Conservation (phyloP, 2,329 filamentous ascomycete species). For the Cercospora janseana region DNA sequence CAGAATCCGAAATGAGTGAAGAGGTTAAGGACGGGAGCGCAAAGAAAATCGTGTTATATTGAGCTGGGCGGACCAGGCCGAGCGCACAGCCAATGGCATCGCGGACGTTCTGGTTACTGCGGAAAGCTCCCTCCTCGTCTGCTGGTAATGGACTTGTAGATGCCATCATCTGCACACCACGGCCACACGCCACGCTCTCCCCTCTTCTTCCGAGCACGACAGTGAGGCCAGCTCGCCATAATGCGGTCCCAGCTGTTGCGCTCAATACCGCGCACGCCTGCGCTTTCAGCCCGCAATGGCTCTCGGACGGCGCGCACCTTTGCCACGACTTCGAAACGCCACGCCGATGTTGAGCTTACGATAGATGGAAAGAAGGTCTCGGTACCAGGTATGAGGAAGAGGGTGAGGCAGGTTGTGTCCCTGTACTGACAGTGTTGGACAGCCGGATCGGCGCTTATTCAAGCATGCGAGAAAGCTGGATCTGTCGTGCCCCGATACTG, state of each 20-base stretch:
- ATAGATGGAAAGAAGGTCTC: conserved; percentile 96
- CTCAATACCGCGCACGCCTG: conserved; percentile 58
- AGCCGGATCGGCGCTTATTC: conserved; percentile 96
- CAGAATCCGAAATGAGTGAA: conserved; percentile 59
- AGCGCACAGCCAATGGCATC: conserved; percentile 15
- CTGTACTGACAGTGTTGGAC: conserved; percentile 33
- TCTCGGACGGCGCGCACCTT: conserved; percentile 71
- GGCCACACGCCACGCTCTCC: conserved; percentile 16
- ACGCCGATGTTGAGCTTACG: conserved; percentile 93
- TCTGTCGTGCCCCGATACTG: conserved; percentile 92
- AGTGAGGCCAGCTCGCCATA: conserved; percentile 42
- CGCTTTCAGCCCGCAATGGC: conserved; percentile 38
- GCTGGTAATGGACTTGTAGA: conserved; percentile 5
- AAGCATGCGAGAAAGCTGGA: conserved; percentile 98
- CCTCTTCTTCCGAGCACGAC: conserved; percentile 14
- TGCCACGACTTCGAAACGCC: conserved; percentile 72
- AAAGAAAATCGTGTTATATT: conserved; percentile 12
- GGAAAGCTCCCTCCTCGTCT: conserved; percentile 10
- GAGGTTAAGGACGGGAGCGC: conserved; percentile 33
- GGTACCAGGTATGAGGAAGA: conserved; percentile 72
- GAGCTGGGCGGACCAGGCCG: not conserved
- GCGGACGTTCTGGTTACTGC: not conserved
- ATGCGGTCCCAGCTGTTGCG: conserved; percentile 65
- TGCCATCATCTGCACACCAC: conserved; percentile 11
- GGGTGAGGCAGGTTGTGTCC: not conserved